Evolutionary conservation across 2,329 filamentous ascomycete genomes (phyloP).

Genomic region (Karstenula rhodostoma): DNA sequence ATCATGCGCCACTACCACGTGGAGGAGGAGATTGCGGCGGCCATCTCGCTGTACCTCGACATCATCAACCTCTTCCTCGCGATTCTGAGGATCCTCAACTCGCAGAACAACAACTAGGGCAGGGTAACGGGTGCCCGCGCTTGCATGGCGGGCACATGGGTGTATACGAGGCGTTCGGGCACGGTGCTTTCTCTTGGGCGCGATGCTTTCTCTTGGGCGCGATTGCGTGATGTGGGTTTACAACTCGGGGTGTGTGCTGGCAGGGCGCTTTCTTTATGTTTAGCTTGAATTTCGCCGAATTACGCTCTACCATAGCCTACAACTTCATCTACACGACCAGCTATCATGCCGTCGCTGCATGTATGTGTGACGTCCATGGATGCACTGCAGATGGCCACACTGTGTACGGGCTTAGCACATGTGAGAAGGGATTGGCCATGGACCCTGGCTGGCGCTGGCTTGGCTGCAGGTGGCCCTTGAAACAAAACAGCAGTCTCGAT

Average conservation of each 20-base stretch:
- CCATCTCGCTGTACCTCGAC: slow-evolving; percentile 94
- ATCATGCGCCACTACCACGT: slow-evolving; percentile 96
- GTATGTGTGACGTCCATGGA: background rate
- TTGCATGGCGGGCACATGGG: background rate
- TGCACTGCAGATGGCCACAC: background rate
- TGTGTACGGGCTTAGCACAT: slow-evolving; percentile 13
- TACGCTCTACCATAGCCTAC: background rate
- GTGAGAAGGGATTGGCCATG: slow-evolving; percentile 14
- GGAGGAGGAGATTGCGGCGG: slow-evolving; percentile 95
- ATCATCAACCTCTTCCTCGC: slow-evolving; percentile 97
- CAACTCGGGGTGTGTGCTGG: background rate
- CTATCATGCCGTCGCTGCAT: background rate
- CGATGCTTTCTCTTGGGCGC: background rate
- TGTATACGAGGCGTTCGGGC: slow-evolving; percentile 3
- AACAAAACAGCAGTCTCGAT: slow-evolving; percentile 5
- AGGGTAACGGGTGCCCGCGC: background rate
- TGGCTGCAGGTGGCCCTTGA: slow-evolving; percentile 6
- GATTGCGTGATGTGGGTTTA: background rate
- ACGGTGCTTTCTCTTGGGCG: background rate
- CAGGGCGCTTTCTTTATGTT: background rate
- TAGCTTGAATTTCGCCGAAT: background rate
- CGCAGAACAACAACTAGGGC: slow-evolving; percentile 85
- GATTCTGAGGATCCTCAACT: slow-evolving; percentile 95
- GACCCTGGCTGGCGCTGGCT: slow-evolving; percentile 10
- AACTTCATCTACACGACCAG: background rate